Conservation (phyloP, 169 alveolate genomes). For the Plasmodium chabaudi region DNA sequence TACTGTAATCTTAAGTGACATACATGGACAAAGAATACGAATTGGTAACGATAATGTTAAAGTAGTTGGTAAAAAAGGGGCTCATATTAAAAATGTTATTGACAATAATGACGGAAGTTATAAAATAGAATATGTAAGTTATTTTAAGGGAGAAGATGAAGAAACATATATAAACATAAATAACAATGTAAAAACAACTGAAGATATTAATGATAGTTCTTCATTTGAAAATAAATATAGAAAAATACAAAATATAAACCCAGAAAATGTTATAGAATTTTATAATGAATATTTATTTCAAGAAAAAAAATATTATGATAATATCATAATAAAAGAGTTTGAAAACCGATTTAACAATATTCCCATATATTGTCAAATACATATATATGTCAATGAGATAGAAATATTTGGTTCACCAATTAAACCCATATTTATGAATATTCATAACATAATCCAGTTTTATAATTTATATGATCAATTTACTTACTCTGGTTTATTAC, state of each 20-base stretch:
- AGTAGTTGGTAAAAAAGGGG: constrained; percentile 72
- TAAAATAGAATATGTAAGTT: constrained; percentile 32
- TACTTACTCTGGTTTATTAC: constrained; percentile 69
- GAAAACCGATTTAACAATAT: constrained; percentile 16
- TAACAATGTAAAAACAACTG: too few species aligned
- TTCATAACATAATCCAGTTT: constrained; percentile 34
- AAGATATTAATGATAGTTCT: too few species aligned
- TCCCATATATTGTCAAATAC: constrained; percentile 34
- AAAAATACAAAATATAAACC: constrained; percentile 13
- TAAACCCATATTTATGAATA: constrained; percentile 57
- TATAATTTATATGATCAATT: constrained; percentile 61
- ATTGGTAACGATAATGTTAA: constrained; percentile 71
- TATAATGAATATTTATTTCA: constrained; percentile 53
- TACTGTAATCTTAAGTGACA: constrained; percentile 39
- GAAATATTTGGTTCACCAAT: constrained; percentile 68
- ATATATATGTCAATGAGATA: constrained; percentile 57
- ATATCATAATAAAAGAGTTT: constrained; percentile 45
- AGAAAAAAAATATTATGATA: constrained; percentile 31
- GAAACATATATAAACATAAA: too few species aligned
- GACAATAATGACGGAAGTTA: constrained; percentile 75
- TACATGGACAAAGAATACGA: constrained; percentile 60
- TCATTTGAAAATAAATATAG: background rate
- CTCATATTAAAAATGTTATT: constrained; percentile 66
- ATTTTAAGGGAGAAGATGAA: constrained; percentile 41
- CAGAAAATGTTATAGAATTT: constrained; percentile 39